A percentile compares a stretch with the other conserved stretches of the same genome.
Evolutionary conservation across 2,329 filamentous ascomycete species (phyloP).

Genomic region (Epichloe scottii): DNA sequence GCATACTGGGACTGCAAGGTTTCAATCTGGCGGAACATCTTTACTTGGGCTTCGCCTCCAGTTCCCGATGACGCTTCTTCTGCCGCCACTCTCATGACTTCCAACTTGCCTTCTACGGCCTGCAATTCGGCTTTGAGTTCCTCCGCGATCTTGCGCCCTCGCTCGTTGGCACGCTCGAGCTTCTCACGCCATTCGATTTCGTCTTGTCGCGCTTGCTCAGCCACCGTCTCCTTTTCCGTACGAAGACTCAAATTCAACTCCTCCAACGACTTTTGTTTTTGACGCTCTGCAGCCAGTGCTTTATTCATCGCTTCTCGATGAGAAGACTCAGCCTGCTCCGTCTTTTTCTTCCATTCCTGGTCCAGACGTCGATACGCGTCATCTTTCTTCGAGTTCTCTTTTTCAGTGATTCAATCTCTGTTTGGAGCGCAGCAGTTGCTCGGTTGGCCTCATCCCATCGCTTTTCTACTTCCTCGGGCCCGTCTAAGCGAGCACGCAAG

Average conservation of each 20-base stretch:
- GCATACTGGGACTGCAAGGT: slow-evolving; percentile 92
- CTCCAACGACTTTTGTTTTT: slow-evolving; percentile 41
- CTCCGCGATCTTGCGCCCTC: slow-evolving; percentile 52
- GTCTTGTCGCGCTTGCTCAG: slow-evolving; percentile 58
- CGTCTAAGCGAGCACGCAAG: slow-evolving; percentile 34
- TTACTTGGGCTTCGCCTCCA: slow-evolving; percentile 73
- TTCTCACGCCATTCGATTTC: slow-evolving; percentile 62
- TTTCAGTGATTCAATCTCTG: slow-evolving; percentile 23
- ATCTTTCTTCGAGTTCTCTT: slow-evolving; percentile 45
- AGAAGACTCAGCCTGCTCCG: slow-evolving; percentile 49
- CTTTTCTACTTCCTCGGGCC: slow-evolving; percentile 43
- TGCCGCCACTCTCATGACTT: slow-evolving; percentile 69
- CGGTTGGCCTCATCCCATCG: slow-evolving; percentile 34
- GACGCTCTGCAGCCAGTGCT: slow-evolving; percentile 53
- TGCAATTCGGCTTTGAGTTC: slow-evolving; percentile 70
- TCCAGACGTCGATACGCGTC: slow-evolving; percentile 56
- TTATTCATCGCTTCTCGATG: slow-evolving; percentile 56
- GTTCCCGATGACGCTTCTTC: slow-evolving; percentile 82
- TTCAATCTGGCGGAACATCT: slow-evolving; percentile 85
- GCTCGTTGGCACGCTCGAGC: slow-evolving; percentile 59
- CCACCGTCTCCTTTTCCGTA: slow-evolving; percentile 64
- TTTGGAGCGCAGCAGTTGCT: slow-evolving; percentile 37
- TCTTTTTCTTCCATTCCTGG: slow-evolving; percentile 54
- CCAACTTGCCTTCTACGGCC: slow-evolving; percentile 77
- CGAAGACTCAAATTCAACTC: slow-evolving; percentile 51